Base-by-base conservation (phyloP, 2,329 filamentous ascomycete genomes). In the Didymella keratinophila region DNA sequence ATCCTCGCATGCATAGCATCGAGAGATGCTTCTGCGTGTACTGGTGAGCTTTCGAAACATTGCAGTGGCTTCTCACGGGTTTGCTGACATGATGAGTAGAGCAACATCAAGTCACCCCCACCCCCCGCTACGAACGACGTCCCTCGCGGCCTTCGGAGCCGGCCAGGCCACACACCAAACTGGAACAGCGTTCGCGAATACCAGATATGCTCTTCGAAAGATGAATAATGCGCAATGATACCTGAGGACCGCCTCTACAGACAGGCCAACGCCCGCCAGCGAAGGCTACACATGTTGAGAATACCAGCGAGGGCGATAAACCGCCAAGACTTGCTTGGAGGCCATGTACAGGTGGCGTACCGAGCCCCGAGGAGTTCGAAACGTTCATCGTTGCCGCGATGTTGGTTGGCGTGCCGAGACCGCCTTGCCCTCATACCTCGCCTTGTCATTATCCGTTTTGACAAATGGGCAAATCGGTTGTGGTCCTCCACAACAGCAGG, bases 261-360 rank as follows among this genome's bases (percentile, higher is more conserved):
- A 54, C 44, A 42, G 47, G 36, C n/a, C 36, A 39, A 46, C 7
- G 37, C 52, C 37, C n/a, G 28, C 36, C 37, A 16, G 44, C 44
- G 28, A 28, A 27, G 34, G 16, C 36, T 20, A 9, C 8, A 43
- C 44, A 27, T 42, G 14, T 28, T 9, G 36, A 32, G 30, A 9
- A 6, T 32, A 32, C 30, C 11, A 14, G 30, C 16, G 30, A 32
- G 30, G 30, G 36, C 20, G 27, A 48, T 12, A 34, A 28, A 20
- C 47, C 11, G 28, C 3, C 25, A 8, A 10, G 20, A 34, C 3
- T 44, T 48, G 44, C 27, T 25, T 20, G 14, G 8, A 27, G 8
- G 7, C 16, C 23, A 4, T 30, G 51, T 43, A 2, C 12, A 10
- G 11, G 20, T 8, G 37, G 20, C 23, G n/a, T 3, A 7, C 12